A percentile compares a stretch with the other conserved stretches of the same genome.
These are phyloP conservation scores for Tylopilus cervinicoccineus DNA, from an alignment of 768 basidiomycete genomes.

Conservation along the genomic window DNA sequence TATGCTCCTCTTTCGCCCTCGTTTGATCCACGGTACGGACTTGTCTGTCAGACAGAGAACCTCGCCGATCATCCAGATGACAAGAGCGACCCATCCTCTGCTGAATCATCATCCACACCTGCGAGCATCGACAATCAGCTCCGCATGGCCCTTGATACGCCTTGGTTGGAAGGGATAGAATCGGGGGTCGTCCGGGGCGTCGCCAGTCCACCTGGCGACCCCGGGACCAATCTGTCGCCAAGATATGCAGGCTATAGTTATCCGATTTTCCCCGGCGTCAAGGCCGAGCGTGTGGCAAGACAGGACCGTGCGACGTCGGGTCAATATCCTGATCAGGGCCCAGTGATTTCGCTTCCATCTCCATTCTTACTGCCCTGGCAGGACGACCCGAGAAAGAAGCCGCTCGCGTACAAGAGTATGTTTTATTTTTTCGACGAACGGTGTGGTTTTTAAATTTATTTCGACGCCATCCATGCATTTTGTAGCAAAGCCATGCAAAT, in stretches of 20 bases:
- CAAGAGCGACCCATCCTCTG: conserved; percentile 25
- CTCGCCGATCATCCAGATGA: conserved; percentile 21
- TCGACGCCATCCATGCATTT: not conserved
- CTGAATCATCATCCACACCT: conserved; percentile 15
- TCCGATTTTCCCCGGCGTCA: conserved; percentile 15
- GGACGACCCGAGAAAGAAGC: conserved; percentile 19
- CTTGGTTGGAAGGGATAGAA: conserved; percentile 1
- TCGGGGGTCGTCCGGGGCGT: not conserved
- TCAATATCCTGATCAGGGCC: not conserved
- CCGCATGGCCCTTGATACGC: conserved; percentile 4
- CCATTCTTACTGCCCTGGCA: conserved; percentile 5
- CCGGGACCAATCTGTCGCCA: conserved; percentile 11
- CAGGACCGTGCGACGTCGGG: conserved; percentile 10
- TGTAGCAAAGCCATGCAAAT: conserved; percentile 60
- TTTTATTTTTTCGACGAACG: not conserved
- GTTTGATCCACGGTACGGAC: conserved; percentile 15
- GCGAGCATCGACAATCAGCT: conserved; percentile 11
- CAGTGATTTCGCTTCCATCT: conserved; percentile 1
- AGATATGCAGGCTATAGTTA: conserved; percentile 8
- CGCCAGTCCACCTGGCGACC: conserved; percentile 7
- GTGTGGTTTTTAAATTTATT: not conserved
- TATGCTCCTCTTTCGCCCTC: conserved; percentile 25
- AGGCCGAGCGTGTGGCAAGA: conserved; percentile 5
- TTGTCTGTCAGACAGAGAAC: conserved; percentile 5
- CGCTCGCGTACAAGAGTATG: conserved; percentile 28